Conservation (phyloP, 805 yeast species). For the Pichia insulana region DNA sequence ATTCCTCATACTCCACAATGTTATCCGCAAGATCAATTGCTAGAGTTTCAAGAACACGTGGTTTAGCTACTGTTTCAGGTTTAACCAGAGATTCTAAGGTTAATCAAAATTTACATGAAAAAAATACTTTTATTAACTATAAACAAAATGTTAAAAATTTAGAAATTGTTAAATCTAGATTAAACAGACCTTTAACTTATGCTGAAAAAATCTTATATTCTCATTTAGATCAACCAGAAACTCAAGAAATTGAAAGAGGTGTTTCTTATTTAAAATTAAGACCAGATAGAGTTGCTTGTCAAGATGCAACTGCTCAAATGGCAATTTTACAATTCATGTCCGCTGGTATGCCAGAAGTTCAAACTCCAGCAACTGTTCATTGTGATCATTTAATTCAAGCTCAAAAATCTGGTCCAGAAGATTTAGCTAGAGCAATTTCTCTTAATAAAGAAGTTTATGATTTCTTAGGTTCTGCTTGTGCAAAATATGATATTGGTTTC, state of each 20-base stretch:
- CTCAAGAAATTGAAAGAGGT: constrained; percentile 68
- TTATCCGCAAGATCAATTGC: constrained; percentile 25
- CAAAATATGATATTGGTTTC: constrained; percentile 92
- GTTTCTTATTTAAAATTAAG: constrained; percentile 80
- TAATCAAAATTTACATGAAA: constrained; percentile 52
- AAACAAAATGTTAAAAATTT: constrained; percentile 85
- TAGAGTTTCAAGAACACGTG: constrained; percentile 31
- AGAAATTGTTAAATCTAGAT: constrained; percentile 63
- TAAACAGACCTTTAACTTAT: constrained; percentile 76
- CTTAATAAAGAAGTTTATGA: constrained; percentile 94
- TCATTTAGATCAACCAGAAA: constrained; percentile 84
- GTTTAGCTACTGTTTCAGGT: constrained; percentile 42
- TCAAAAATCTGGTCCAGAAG: constrained; percentile 81
- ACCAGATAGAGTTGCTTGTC: constrained; percentile 99
- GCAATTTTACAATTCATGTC: constrained; percentile 98
- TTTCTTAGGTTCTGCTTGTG: constrained; percentile 86
- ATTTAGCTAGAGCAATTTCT: constrained; percentile 70
- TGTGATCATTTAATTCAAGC: constrained; percentile 98
- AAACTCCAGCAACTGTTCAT: constrained; percentile 93
- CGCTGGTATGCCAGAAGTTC: constrained; percentile 78
- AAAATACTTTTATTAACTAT: constrained; percentile 82
- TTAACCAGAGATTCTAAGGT: constrained; percentile 48
- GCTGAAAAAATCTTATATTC: constrained; percentile 94
- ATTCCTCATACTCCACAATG: constrained; percentile 14
- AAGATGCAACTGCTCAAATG: constrained; percentile 99